Conservation (phyloP, 805 yeast genomes). For the Pichia sporocuriosa region DNA sequence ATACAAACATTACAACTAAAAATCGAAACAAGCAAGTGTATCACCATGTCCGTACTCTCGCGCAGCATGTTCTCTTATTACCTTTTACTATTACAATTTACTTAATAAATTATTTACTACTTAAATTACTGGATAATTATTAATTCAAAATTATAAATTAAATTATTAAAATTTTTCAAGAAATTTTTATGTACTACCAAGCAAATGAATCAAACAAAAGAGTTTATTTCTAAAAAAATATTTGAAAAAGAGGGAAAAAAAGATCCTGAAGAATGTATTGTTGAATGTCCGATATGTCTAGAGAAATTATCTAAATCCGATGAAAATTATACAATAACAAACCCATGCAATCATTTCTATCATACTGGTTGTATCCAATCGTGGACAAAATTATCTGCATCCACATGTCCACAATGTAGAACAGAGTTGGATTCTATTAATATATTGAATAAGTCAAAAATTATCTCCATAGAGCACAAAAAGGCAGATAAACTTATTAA, state of each 20-base stretch:
- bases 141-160: no score
- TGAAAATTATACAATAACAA: slow-evolving; percentile 22
- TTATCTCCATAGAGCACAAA: neutral
- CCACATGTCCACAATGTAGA: slow-evolving; percentile 33
- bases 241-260: neutral
- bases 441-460: slow-evolving; percentile 21
- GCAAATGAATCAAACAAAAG: no score
- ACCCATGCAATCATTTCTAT: slow-evolving; percentile 31
- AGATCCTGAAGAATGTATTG: neutral
- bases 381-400: slow-evolving; percentile 30
- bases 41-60: neutral
- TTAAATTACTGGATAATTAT: neutral
- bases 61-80: neutral
- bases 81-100: neutral
- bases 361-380: slow-evolving; percentile 31
- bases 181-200: no score
- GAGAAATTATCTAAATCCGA: slow-evolving; percentile 21
- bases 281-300: slow-evolving; percentile 29
- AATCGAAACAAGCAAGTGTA: no score
- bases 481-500: slow-evolving; percentile 8
- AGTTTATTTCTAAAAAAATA: no score
- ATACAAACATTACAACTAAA: neutral
- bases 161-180: no score
- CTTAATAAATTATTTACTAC: neutral
- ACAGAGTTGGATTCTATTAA: slow-evolving; percentile 20